These are phyloP conservation scores for Cryptococcus depauperatus DNA, from an alignment of 1,284 basidiomycete genomes.

Conservation along the genomic window DNA sequence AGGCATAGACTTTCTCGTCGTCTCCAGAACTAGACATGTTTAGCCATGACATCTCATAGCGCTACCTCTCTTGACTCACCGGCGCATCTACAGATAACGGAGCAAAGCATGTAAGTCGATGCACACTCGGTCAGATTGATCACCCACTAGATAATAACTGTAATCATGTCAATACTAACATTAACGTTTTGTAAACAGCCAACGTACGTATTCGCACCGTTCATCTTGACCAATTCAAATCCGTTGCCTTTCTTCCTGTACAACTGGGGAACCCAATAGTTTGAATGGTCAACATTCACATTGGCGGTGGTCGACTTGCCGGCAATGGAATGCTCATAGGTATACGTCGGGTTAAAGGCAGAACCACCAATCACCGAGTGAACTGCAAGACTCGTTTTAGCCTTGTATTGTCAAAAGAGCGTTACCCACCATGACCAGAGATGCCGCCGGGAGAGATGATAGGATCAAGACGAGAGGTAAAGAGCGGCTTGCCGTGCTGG, in stretches of 20 bases:
- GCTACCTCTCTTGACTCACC: no score
- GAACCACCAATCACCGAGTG: not conserved
- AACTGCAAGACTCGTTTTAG: conserved; percentile 27
- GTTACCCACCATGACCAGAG: conserved; percentile 43
- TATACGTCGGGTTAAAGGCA: conserved; percentile 22
- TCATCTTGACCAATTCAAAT: not conserved
- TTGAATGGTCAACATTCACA: conserved; percentile 44
- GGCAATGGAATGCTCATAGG: conserved; percentile 46
- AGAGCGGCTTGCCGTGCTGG: not conserved
- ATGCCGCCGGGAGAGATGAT: conserved; percentile 34
- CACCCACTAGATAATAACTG: conserved; percentile 41
- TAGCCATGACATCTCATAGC: no score
- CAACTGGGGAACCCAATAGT: conserved; percentile 48
- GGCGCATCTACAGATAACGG: no score
- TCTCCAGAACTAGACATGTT: no score
- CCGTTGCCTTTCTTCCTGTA: conserved; percentile 20
- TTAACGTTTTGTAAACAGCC: no score
- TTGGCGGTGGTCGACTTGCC: not conserved
- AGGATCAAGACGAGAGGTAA: not conserved
- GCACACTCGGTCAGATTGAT: conserved; percentile 33
- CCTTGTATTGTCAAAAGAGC: conserved; percentile 41
- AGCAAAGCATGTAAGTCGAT: conserved; percentile 26
- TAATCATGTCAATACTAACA: no score
- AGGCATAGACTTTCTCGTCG: conserved; percentile 35
- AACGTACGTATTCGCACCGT: not conserved